Evolutionary conservation across 495 filamentous ascomycete species (phyloP), one percentile per base, ranked within the genome.

Genomic region (Penicillium soppii): DNA sequence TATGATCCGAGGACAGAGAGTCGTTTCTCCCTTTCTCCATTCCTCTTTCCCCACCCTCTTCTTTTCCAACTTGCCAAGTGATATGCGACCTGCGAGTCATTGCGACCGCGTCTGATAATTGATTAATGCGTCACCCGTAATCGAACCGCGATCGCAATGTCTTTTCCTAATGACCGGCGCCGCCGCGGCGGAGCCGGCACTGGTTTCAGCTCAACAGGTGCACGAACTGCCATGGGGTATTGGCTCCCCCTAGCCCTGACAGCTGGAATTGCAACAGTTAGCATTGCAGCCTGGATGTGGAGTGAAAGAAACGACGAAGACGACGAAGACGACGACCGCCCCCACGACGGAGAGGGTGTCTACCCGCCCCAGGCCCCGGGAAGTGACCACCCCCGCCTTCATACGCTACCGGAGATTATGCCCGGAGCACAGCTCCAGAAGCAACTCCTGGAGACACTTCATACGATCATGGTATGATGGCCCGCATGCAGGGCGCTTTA

Each of bases 241-340:
- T 96, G 90, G 89, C 79, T 92, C 46, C 91, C 91, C 47, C 72
- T 96, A 37, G 85, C 84, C 43, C 63, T 95, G 52, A 96, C 91
- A 33, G 83, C 92, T 29, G 90, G 90, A 42, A 80, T 92, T 56
- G 91, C 91, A 29, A 88, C 91, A 19, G 80, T 88, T 44, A 89
- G 90, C 23, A 73, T 94, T 43, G 91, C 84, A 21, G 90, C 91
- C 19, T 97, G 92, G 92, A 82, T 92, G 23, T 95, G 90, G 91
- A 92, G 87, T 69, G 89, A 94, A 72, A 84, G 89, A 63, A 81
- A 72, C 49, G 86, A 87, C 57, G 87, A 90, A 16, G 82, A 88
- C 40, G 84, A 86, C 39, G 78, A 81, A 7, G 68, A 78, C 4
- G 68, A 78, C 4, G 82, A 83, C 59, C 80, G 56, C 47, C 74